Evolutionary conservation across 164 flowering plant genomes (phyloP).

Genomic region (Vitis vinifera): DNA sequence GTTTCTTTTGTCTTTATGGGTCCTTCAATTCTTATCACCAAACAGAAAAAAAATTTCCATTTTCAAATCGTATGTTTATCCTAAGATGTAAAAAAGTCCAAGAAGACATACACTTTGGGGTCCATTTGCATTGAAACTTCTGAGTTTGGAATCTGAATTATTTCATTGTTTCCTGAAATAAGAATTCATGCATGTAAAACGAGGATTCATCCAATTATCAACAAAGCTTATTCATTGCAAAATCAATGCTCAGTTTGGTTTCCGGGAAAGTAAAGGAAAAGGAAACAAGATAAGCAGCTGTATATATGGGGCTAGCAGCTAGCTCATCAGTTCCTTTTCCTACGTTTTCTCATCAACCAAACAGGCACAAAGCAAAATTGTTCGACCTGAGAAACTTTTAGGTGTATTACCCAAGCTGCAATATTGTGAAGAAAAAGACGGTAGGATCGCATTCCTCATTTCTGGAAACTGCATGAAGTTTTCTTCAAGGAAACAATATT

Average conservation of each 20-base stretch:
- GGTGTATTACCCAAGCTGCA: slow-evolving; percentile 23
- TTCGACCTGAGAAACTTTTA: background rate
- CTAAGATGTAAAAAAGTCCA: background rate
- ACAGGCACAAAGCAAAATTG: background rate
- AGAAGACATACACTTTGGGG: slow-evolving; percentile 17
- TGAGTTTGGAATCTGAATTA: slow-evolving; percentile 22
- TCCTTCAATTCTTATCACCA: too few relatives aligned
- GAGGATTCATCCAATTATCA: too few relatives aligned
- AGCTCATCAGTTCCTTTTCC: too few relatives aligned
- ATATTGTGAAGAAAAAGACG: slow-evolving; percentile 25
- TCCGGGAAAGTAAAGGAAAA: background rate
- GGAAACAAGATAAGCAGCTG: background rate
- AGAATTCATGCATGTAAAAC: background rate
- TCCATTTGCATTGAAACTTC: slow-evolving; percentile 19
- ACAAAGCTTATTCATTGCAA: too few relatives aligned
- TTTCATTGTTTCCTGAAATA: slow-evolving; percentile 31
- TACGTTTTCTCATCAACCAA: too few relatives aligned
- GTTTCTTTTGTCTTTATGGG: too few relatives aligned
- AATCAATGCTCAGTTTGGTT: too few relatives aligned
- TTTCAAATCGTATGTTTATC: too few relatives aligned
- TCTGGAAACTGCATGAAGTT: background rate
- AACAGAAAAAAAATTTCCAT: too few relatives aligned
- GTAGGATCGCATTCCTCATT: slow-evolving; percentile 28
- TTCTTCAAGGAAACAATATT: too few relatives aligned
- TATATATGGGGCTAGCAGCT: background rate